Evolutionary conservation across 495 filamentous ascomycete genomes (phyloP).

Genomic region (Cenococcum geophilum): DNA sequence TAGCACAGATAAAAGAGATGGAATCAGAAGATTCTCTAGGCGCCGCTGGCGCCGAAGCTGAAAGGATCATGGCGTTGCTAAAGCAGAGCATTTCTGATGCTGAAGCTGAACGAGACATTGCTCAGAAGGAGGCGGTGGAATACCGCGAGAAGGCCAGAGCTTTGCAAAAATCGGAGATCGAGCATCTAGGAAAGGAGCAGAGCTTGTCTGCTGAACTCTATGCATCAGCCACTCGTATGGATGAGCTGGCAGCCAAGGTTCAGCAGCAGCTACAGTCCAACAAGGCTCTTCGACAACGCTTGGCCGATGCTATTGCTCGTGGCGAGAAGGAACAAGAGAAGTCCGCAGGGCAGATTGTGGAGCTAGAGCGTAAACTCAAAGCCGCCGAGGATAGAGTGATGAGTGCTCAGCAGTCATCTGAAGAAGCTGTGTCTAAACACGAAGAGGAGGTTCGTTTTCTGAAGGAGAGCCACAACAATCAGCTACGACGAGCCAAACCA

Average conservation of each 20-base stretch:
- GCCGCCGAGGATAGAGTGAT: slow-evolving; percentile 77
- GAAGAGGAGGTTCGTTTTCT: slow-evolving; percentile 77
- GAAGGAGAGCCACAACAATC: slow-evolving; percentile 68
- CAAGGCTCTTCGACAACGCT: slow-evolving; percentile 63
- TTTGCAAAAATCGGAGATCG: slow-evolving; percentile 54
- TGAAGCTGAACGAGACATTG: slow-evolving; percentile 66
- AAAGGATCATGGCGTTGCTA: slow-evolving; percentile 54
- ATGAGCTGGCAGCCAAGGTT: slow-evolving; percentile 69
- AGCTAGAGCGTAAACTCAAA: slow-evolving; percentile 73
- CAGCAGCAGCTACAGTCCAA: slow-evolving; percentile 72
- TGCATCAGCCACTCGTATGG: slow-evolving; percentile 66
- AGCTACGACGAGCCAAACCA: slow-evolving; percentile 68
- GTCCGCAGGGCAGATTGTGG: slow-evolving; percentile 72
- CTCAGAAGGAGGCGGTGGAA: slow-evolving; percentile 52
- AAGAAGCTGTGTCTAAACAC: slow-evolving; percentile 72
- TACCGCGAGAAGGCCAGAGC: slow-evolving; percentile 58
- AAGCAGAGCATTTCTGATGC: slow-evolving; percentile 58
- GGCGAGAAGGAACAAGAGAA: slow-evolving; percentile 79
- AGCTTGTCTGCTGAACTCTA: slow-evolving; percentile 59
- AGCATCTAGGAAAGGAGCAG: slow-evolving; percentile 57
- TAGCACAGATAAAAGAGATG: slow-evolving; percentile 52
- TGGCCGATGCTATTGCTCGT: slow-evolving; percentile 76
- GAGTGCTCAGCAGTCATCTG: slow-evolving; percentile 74
- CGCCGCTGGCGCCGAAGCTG: slow-evolving; percentile 45
- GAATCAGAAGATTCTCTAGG: slow-evolving; percentile 40